Evolutionary conservation across 1,284 basidiomycete species (phyloP), one percentile per base, ranked within the genome.

Genomic region (Microbotryum saponariae): DNA sequence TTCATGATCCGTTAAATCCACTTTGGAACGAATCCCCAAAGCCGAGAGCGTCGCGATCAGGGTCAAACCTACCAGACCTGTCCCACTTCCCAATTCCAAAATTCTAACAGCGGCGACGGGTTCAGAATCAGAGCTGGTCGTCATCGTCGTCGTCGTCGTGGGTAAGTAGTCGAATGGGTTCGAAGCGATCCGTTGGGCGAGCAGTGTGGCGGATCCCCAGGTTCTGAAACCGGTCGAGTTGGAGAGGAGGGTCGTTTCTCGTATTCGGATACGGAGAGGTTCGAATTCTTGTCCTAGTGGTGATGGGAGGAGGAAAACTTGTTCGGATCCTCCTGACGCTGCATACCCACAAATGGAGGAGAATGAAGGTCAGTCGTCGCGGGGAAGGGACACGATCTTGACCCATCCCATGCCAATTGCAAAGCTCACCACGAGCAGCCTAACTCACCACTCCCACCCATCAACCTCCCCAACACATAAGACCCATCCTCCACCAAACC

Each of bases 1-100:
- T 67, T 89, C 84, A 74, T 85, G 87, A 76, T 94, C 91, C 4
- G 88, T 89, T 44, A 69, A 56, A n/a, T 25, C 31, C 10, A 67
- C 54, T 14, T 1, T 6, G 8, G 46, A 42, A 16, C 8, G 18
- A n/a, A 7, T 2, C 9, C 25, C n/a, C 14, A 31, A 5, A 7
- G 20, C 9, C 20, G 31, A 25, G 3, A 65, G 54, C 1, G 54
- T 48, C 1, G 59, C 54, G 1, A 61, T 55, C 1, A 54, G 54
- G 0, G 63, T 25, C 16, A 69, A 27, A 0, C 67, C 67, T n/a
- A 69, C 67, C 3, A 69, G 55, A 3, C 67, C 67, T 0, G 67
- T 69, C 1, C 67, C 67, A n/a, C 54, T 55, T 1, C 67, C 67
- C 3, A 69, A 45, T 23, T 69, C 67, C 46, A 69, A 55, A 4